A percentile compares a stretch with the other conserved stretches of the same genome.
phyloP scores from a whole-genome alignment of 164 flowering plant genomes.

The Taxillus chinensis region DNA sequence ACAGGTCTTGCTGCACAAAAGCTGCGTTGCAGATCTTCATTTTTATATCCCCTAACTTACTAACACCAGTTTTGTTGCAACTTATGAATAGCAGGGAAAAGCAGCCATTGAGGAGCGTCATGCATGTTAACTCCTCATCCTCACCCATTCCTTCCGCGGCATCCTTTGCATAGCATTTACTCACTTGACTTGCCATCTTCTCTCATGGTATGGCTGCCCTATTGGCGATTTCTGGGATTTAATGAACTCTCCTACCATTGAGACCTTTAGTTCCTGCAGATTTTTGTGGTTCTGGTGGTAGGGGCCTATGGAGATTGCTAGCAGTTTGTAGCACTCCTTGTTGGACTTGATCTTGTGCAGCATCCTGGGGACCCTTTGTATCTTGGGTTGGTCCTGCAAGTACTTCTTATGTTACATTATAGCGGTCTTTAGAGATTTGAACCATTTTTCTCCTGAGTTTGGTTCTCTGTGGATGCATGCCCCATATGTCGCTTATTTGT shows the following conservation, averaged over 20 bases:
- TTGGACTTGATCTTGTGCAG: background rate
- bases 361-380: background rate
- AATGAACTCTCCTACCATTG: background rate
- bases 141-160: background rate
- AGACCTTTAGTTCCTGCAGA: background rate
- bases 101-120: background rate
- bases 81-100: background rate
- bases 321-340: background rate
- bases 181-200: background rate
- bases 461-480: background rate
- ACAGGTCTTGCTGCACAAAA: background rate
- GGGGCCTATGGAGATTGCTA: background rate
- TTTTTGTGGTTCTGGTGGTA: background rate
- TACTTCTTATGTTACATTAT: background rate
- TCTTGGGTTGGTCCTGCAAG: background rate
- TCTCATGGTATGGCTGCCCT: background rate
- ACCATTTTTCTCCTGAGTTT: background rate
- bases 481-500: too few relatives aligned
- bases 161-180: background rate
- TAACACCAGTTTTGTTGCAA: background rate
- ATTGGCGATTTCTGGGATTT: background rate
- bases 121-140: background rate
- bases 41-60: background rate
- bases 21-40: background rate
- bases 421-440: background rate